phyloP scores from a whole-genome alignment of 306 rosid species.

The Dicorynia guianensis region DNA sequence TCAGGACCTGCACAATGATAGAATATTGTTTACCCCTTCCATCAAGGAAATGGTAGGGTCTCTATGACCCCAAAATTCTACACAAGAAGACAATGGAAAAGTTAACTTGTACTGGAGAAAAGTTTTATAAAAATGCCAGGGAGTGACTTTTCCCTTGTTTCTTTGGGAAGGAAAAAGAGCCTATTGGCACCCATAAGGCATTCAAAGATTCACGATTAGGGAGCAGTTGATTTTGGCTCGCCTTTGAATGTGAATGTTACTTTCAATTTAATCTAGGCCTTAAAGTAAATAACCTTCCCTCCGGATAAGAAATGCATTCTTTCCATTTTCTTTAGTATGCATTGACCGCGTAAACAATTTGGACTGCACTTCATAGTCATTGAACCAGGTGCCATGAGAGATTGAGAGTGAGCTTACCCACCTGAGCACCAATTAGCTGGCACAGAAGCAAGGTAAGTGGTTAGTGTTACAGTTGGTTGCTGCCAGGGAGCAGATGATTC shows the following conservation, averaged over 20 bases:
- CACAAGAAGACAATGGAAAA: not conserved
- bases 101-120: not conserved
- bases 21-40: not conserved
- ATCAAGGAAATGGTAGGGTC: not conserved
- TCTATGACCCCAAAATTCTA: not conserved
- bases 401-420: not conserved
- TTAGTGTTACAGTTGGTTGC: not conserved
- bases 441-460: not conserved
- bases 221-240: not conserved
- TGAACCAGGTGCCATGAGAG: not conserved
- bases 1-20: not conserved
- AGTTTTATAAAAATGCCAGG: not conserved
- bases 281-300: not conserved
- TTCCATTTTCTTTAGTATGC: too few species aligned
- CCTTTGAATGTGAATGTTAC: not conserved
- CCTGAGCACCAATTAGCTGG: slow-evolving; percentile 23
- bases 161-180: not conserved
- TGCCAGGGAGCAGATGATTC: not conserved
- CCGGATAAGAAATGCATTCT: not conserved
- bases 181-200: not conserved
- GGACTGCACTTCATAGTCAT: too few species aligned
- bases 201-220: not conserved
- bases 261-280: too few species aligned
- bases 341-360: too few species aligned
- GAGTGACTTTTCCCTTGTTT: not conserved